Conservation (phyloP, 2,329 filamentous ascomycete genomes). For the Colletotrichum liaoningense region DNA sequence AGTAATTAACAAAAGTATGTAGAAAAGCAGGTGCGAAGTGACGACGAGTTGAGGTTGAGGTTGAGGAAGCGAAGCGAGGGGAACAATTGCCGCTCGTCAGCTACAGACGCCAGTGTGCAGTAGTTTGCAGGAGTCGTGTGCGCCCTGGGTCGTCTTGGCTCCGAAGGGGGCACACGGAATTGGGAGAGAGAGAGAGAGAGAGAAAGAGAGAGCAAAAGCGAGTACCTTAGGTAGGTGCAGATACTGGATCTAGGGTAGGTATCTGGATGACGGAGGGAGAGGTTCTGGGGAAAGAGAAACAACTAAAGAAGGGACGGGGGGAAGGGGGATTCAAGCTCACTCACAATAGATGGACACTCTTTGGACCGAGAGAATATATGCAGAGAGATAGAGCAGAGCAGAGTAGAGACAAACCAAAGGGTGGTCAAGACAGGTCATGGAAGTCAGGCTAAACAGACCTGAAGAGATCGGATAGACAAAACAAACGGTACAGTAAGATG, state of each 20-base stretch:
- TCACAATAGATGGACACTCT: too few species aligned
- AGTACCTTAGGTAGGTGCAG: neutral
- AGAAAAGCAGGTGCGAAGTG: slow-evolving; percentile 11
- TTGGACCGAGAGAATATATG: neutral
- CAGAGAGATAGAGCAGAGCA: neutral
- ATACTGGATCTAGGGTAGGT: neutral
- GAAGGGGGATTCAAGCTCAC: neutral
- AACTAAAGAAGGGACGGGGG: neutral
- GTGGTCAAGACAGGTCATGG: too few species aligned
- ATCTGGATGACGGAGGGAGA: neutral
- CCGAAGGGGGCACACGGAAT: too few species aligned
- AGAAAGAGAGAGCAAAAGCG: neutral
- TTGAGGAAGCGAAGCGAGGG: neutral
- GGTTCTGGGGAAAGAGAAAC: neutral
- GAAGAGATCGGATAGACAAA: neutral
- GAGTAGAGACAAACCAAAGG: neutral
- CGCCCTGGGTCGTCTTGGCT: slow-evolving; percentile 6
- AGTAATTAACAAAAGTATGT: neutral
- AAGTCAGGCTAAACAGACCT: too few species aligned
- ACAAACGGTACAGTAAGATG: too few species aligned
- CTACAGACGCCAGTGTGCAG: slow-evolving; percentile 1
- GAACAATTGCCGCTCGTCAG: slow-evolving; percentile 9
- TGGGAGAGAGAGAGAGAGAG: too few species aligned
- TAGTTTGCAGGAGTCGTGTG: slow-evolving; percentile 6
- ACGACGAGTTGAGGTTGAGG: neutral